These are phyloP conservation scores for Mariannaea elegans DNA, from an alignment of 2,329 filamentous ascomycete species.

Conservation along the genomic window DNA sequence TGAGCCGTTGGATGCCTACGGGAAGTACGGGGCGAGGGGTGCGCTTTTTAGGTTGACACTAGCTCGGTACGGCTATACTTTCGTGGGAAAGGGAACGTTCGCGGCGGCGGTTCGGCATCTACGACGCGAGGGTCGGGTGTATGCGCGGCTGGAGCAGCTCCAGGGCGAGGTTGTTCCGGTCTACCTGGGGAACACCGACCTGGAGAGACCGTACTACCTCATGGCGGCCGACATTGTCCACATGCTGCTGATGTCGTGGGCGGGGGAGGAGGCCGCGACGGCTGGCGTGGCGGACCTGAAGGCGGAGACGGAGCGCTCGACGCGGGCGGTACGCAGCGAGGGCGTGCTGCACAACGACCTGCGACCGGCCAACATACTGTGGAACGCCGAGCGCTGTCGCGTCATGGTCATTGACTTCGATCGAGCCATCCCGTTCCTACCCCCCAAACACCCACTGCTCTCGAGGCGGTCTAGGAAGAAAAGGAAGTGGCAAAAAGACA, in stretches of 20 bases:
- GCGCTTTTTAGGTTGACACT: conserved; percentile 34
- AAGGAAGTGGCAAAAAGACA: no score
- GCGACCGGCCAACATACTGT: neutral
- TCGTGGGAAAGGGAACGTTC: conserved; percentile 34
- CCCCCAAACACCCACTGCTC: no score
- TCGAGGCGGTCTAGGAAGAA: no score
- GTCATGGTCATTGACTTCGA: conserved; percentile 10
- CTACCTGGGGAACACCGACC: conserved; percentile 21
- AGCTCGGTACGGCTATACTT: conserved; percentile 31
- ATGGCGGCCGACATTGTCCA: conserved; percentile 23
- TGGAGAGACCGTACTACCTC: conserved; percentile 26
- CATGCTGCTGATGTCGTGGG: conserved; percentile 41
- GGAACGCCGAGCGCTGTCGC: conserved; percentile 1
- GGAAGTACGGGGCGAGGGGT: conserved; percentile 21
- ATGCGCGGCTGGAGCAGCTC: conserved; percentile 28
- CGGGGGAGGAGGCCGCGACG: conserved; percentile 10
- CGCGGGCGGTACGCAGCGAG: neutral
- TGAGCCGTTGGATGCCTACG: conserved; percentile 6
- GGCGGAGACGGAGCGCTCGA: neutral
- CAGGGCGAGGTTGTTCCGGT: conserved; percentile 34
- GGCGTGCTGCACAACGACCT: neutral
- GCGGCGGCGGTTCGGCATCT: neutral
- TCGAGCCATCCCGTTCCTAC: no score
- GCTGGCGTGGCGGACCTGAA: neutral
- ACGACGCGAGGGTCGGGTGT: conserved; percentile 30